These are phyloP conservation scores for Vigna trinervia DNA, from an alignment of 306 rosid species.

Conservation along the genomic window DNA sequence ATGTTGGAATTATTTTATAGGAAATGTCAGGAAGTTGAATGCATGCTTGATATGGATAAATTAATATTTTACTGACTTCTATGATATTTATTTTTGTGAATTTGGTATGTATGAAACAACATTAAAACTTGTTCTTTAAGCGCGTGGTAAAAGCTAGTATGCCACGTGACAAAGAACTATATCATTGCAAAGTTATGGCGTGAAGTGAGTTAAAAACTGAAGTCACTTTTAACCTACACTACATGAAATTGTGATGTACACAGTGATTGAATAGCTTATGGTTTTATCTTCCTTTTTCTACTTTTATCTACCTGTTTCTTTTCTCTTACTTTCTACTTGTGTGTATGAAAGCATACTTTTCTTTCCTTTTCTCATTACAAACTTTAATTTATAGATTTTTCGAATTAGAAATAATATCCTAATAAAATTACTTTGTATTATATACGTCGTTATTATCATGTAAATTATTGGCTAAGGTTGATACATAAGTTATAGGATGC, in stretches of 20 bases:
- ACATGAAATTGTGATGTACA: background rate
- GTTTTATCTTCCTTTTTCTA: background rate
- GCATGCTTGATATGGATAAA: conserved; percentile 50
- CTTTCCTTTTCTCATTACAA: background rate
- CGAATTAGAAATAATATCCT: background rate
- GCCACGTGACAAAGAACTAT: conserved; percentile 38
- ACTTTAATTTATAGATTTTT: background rate
- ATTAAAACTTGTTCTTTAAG: conserved; percentile 24
- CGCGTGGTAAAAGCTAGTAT: conserved; percentile 37
- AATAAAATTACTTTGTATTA: background rate
- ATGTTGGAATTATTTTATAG: conserved; percentile 8
- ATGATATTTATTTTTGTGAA: conserved; percentile 20
- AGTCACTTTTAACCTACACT: conserved; percentile 19
- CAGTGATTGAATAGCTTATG: background rate
- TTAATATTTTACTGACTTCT: conserved; percentile 46
- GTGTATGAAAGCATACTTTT: background rate
- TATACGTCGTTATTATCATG: background rate
- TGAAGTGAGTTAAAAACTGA: conserved; percentile 15
- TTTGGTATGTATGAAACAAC: background rate
- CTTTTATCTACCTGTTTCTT: background rate
- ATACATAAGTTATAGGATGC: background rate
- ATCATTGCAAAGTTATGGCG: conserved; percentile 37
- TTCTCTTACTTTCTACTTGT: background rate
- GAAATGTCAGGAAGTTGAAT: background rate
- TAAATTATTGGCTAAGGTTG: conserved; percentile 1